Conservation (phyloP, 306 rosid genomes). For the Gastrolobium villosum region DNA sequence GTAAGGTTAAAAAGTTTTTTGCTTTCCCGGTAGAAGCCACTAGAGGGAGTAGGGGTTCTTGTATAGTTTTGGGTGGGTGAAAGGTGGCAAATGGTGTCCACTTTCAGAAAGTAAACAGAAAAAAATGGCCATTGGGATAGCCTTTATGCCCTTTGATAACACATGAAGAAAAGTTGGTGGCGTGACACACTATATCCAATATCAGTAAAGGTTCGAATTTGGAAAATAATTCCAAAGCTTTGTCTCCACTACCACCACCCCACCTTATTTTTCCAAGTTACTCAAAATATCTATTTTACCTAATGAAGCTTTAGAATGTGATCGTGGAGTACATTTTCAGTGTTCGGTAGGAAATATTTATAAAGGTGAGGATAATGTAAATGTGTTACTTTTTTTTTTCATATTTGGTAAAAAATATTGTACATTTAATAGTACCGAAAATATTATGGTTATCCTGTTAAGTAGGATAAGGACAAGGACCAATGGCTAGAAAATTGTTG, state of each 20-base stretch:
- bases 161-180: constrained; percentile 27
- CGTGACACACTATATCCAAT: neutral
- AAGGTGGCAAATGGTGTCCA: constrained; percentile 43
- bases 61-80: constrained; percentile 27
- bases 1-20: constrained; percentile 26
- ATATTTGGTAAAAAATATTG: too few species aligned
- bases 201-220: neutral
- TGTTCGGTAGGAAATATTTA: too few species aligned
- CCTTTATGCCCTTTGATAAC: constrained; percentile 27
- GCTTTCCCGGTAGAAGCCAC: constrained; percentile 33
- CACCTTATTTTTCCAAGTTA: neutral
- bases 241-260: neutral
- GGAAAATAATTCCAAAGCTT: neutral
- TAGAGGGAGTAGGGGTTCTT: constrained; percentile 19
- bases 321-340: neutral
- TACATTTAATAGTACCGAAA: too few species aligned
- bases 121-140: constrained; percentile 15
- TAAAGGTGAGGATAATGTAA: too few species aligned
- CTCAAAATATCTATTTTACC: neutral
- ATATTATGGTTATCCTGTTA: too few species aligned
- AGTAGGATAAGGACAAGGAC: neutral
- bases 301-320: neutral
- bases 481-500: neutral
- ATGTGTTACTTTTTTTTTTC: too few species aligned
- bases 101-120: constrained; percentile 46